Conservation (phyloP, 2,329 filamentous ascomycete genomes). For the Xylaria sp. region DNA sequence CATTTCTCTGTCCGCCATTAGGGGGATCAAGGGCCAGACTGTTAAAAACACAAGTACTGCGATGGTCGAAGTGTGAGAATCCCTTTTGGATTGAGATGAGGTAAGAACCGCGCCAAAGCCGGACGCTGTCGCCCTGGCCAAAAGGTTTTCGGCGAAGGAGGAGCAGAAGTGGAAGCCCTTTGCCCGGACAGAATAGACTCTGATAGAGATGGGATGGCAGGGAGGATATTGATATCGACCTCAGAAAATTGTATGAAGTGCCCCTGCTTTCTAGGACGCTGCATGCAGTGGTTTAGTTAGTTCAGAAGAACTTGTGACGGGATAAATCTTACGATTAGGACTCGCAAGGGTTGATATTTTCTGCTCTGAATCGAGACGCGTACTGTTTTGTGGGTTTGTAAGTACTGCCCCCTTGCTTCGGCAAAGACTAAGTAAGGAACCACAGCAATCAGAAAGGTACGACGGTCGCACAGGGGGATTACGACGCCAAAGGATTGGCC, state of each 20-base stretch:
- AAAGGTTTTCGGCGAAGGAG: not conserved
- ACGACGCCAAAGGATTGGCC: too few relatives aligned
- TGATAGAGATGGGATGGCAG: not conserved
- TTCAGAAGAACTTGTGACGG: too few relatives aligned
- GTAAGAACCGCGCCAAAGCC: not conserved
- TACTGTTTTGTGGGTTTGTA: too few relatives aligned
- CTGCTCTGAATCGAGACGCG: too few relatives aligned
- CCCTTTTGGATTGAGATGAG: not conserved
- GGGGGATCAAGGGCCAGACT: not conserved
- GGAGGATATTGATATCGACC: not conserved
- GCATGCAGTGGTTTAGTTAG: too few relatives aligned
- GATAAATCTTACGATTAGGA: too few relatives aligned
- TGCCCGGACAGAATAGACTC: not conserved
- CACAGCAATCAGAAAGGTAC: too few relatives aligned
- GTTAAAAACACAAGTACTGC: not conserved
- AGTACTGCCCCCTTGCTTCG: too few relatives aligned
- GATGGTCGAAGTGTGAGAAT: not conserved
- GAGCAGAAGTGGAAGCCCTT: constrained; percentile 4
- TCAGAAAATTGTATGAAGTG: not conserved
- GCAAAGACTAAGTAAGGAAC: too few relatives aligned
- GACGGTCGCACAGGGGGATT: too few relatives aligned
- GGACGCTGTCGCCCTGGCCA: not conserved
- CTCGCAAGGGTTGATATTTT: too few relatives aligned
- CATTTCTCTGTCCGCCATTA: not conserved
- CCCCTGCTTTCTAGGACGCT: too few relatives aligned